Conservation (phyloP, 495 filamentous ascomycete species). For the Tuber brumale region DNA sequence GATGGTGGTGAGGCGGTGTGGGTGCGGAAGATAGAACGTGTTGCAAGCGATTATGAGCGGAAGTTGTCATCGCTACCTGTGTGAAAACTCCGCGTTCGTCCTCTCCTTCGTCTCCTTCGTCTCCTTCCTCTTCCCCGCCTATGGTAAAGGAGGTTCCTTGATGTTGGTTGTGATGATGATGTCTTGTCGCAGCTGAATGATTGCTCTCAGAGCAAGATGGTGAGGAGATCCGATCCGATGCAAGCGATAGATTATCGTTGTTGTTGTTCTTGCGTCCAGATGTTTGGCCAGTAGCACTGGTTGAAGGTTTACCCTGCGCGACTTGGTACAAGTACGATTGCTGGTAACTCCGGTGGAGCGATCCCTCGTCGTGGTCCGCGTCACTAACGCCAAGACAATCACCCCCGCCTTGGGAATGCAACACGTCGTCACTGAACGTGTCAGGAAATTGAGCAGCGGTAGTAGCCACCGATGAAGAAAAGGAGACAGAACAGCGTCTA, state of each 20-base stretch:
- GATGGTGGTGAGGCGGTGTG: not conserved
- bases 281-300: not conserved
- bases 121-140: not conserved
- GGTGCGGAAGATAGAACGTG: constrained; percentile 34
- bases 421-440: constrained; percentile 36
- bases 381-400: constrained; percentile 30
- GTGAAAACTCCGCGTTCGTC: not conserved
- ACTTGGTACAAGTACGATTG: not conserved
- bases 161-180: not conserved
- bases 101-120: not conserved
- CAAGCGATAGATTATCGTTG: not conserved
- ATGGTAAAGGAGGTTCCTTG: not conserved
- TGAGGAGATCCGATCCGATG: not conserved
- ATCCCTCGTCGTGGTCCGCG: constrained; percentile 20
- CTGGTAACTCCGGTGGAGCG: not conserved
- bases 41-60: constrained; percentile 37
- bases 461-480: not conserved
- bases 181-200: not conserved
- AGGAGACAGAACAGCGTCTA: not conserved
- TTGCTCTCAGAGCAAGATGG: not conserved
- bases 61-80: constrained; percentile 34
- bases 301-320: not conserved
- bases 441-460: constrained; percentile 6
- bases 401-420: constrained; percentile 26
- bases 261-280: not conserved